Evolutionary conservation across 306 rosid genomes (phyloP), one percentile per base, ranked within the genome.

Genomic region (Hippophae rhamnoides): DNA sequence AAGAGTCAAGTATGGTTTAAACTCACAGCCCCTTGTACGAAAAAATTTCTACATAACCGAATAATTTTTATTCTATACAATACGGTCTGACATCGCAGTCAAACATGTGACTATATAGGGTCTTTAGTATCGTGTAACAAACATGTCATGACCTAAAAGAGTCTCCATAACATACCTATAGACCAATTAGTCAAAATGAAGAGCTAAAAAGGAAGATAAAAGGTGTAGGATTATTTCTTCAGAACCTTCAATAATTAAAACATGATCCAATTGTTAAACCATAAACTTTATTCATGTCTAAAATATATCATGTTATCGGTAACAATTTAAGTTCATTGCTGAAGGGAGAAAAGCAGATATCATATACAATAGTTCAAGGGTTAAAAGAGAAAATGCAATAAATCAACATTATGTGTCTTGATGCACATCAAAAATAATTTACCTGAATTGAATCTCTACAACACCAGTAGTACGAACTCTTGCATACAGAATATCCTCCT

Each of bases 381-480:
- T 45, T 47, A 47, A 13, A 9, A 43, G 7, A 42, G 38, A 14
- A 43, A 58, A 31, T 31, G 38, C 0, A 31, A 31, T 2, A 31
- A 31, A 2, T 31, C 38, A 2, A 31, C 5, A 31, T 31, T 31
- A 31, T 31, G 23, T 18, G 38, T 48, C 58, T 43, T 56, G 56
- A 47, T 57, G 13, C 60, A 23, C 11, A 7, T 9, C 5, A 48
- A 54, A 12, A 7, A 6, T 52, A 47, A 73, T 64, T 78, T 78
- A 88, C 99, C 99, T 93, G 87, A 93, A 93, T 78, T 93, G 99
- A 69, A 93, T 93, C 95, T 93, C 99, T 49, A 93, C 99, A 55
- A 93, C 94, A 45, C 99, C 99, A 2, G 97, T 88, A 38, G 99
- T 93, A 43, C 97, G 97, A 46, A 93, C 95, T 86, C 99, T 86